Evolutionary conservation across 2,329 filamentous ascomycete genomes (phyloP), one percentile per base, ranked within the genome.

Genomic region (Neurospora sp.): DNA sequence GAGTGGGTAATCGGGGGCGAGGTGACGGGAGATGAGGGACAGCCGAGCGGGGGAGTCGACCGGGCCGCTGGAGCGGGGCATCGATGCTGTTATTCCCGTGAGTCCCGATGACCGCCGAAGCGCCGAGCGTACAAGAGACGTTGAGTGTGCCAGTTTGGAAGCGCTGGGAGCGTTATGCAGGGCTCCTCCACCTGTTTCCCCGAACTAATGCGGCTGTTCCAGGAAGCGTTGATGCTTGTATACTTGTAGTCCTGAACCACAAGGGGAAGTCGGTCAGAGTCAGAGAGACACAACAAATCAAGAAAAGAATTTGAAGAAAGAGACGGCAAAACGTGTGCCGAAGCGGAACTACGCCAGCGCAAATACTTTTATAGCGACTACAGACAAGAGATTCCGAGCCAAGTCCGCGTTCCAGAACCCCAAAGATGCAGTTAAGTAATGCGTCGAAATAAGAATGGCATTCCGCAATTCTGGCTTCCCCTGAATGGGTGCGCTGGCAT

Each of bases 1-100:
- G 71, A 78, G 73, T 62, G 77, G 75, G 58, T 75, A 75, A 58
- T 74, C 76, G 72, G 73, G 75, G 73, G 73, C 76, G 74, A 81
- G 75, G 70, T 81, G 80, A 73, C 78, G 73, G n/a, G 79, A 76
- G 73, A 81, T 80, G 67, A 78, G 76, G 68, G 79, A 80, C 23
- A 81, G 75, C 67, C 80, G 75, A 71, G 74, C 74, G 73, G 76
- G 74, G 73, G 74, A 68, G 46, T 71, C 72, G 67, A 71, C 74
- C 66, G 75, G 71, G 71, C 72, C 69, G 69, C 70, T 73, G 69
- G 72, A 73, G 76, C 75, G 77, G 77, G 77, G 76, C 77, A 78
- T 76, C 62, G 73, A 73, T 40, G 70, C 70, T 70, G 72, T 42
- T 19, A 66, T 28, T 46, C 33, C 67, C n/a, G 42, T 23, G 46